Conservation (phyloP, 805 yeast species). For the Wickerhamomyces bovis region DNA sequence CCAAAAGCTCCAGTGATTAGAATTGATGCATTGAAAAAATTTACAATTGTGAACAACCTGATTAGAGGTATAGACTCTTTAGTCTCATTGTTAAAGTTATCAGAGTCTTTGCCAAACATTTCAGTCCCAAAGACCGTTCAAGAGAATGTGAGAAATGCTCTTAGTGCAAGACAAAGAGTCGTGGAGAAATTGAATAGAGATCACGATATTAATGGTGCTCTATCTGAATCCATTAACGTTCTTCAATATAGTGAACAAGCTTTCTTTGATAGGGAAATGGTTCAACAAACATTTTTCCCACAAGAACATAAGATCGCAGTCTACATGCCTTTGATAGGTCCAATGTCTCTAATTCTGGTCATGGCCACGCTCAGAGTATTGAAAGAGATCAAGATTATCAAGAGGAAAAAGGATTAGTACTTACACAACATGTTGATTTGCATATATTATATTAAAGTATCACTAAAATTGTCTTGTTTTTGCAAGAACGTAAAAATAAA, state of each 20-base stretch:
- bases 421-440: conserved; percentile 6
- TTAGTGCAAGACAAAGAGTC: conserved; percentile 31
- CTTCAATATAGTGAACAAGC: conserved; percentile 48
- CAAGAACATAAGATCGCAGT: conserved; percentile 95
- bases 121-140: conserved; percentile 75
- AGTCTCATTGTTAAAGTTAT: conserved; percentile 63
- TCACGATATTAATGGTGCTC: conserved; percentile 42
- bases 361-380: conserved; percentile 45
- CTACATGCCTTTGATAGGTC: conserved; percentile 85
- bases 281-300: conserved; percentile 91
- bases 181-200: conserved; percentile 21
- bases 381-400: conserved; percentile 29
- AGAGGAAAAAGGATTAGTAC: conserved; percentile 10
- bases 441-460: conserved; percentile 1
- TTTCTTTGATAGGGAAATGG: conserved; percentile 91
- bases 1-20: conserved; percentile 58
- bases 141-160: conserved; percentile 46
- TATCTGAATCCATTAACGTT: conserved; percentile 45
- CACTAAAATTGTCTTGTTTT: not conserved
- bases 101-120: conserved; percentile 66
- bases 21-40: conserved; percentile 60
- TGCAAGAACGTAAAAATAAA: not conserved
- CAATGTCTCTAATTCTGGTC: conserved; percentile 59
- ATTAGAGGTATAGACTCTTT: conserved; percentile 61
- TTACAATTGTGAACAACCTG: conserved; percentile 52